These are phyloP conservation scores for Solanum chiquidenum DNA, from an alignment of 257 asterid genomes.

Conservation along the genomic window DNA sequence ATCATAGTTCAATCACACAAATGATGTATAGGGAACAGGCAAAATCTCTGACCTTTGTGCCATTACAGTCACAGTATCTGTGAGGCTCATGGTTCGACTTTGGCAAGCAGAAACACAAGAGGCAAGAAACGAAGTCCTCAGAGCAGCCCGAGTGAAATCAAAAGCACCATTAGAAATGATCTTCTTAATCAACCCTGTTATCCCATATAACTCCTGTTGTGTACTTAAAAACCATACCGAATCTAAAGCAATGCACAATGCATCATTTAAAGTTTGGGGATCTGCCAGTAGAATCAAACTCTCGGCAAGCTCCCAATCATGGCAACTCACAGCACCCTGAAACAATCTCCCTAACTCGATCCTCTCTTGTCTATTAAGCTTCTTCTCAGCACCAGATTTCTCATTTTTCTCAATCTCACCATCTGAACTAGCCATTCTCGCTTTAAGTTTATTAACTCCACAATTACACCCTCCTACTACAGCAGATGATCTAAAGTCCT, in stretches of 20 bases:
- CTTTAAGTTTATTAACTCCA: slow-evolving; percentile 77
- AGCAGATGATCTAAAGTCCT: slow-evolving; percentile 22
- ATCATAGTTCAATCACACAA: not conserved
- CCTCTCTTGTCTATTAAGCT: slow-evolving; percentile 88
- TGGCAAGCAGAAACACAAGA: slow-evolving; percentile 98
- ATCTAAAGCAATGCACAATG: slow-evolving; percentile 86
- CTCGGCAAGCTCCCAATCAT: slow-evolving; percentile 95
- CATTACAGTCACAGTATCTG: slow-evolving; percentile 97
- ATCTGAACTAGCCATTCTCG: slow-evolving; percentile 55
- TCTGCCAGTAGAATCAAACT: slow-evolving; percentile 78
- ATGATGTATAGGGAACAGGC: not conserved
- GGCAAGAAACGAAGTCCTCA: slow-evolving; percentile 96
- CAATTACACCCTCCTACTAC: slow-evolving; percentile 44
- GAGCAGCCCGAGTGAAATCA: slow-evolving; percentile 92
- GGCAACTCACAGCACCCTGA: slow-evolving; percentile 93
- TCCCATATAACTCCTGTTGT: slow-evolving; percentile 62
- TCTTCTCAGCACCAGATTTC: slow-evolving; percentile 34
- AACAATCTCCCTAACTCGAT: slow-evolving; percentile 84
- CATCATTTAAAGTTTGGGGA: slow-evolving; percentile 92
- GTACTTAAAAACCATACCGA: slow-evolving; percentile 91
- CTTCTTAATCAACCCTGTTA: slow-evolving; percentile 79
- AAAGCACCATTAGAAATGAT: slow-evolving; percentile 77
- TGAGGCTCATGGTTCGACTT: slow-evolving; percentile 93
- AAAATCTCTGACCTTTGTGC: slow-evolving; percentile 63
- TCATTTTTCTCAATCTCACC: slow-evolving; percentile 54